These are phyloP conservation scores for Rhizopogon vesiculosus DNA, from an alignment of 768 basidiomycete genomes.

Conservation along the genomic window DNA sequence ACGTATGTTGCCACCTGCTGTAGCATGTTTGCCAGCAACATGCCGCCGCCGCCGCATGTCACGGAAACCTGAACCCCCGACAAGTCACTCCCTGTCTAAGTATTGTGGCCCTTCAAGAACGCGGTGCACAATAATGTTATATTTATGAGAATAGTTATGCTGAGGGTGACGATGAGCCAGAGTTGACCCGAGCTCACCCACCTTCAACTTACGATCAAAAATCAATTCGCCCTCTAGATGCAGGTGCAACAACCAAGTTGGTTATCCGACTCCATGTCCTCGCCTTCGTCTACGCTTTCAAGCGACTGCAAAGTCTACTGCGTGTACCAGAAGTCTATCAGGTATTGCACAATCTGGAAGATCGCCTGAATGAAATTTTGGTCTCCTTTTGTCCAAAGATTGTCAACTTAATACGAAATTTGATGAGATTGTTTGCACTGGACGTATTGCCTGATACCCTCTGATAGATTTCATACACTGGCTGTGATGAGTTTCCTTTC, in stretches of 20 bases:
- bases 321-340: no score
- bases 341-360: no score
- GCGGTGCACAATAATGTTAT: constrained; percentile 31
- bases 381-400: constrained; percentile 24
- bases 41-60: constrained; percentile 50
- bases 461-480: no score
- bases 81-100: constrained; percentile 73
- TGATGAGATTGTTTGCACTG: constrained; percentile 48
- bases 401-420: constrained; percentile 26
- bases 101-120: constrained; percentile 31
- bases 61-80: constrained; percentile 57
- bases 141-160: constrained; percentile 32
- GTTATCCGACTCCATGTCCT: no score
- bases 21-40: constrained; percentile 41
- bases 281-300: no score
- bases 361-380: constrained; percentile 13
- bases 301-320: no score
- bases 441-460: constrained; percentile 45
- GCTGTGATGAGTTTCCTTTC: no score
- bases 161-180: constrained; percentile 45
- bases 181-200: constrained; percentile 60
- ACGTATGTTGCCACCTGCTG: no score
- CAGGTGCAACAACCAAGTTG: no score
- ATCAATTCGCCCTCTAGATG: constrained; percentile 9
- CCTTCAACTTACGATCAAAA: constrained; percentile 50